phyloP scores from a whole-genome alignment of 768 basidiomycete species.

The Auriculariales sp. region DNA sequence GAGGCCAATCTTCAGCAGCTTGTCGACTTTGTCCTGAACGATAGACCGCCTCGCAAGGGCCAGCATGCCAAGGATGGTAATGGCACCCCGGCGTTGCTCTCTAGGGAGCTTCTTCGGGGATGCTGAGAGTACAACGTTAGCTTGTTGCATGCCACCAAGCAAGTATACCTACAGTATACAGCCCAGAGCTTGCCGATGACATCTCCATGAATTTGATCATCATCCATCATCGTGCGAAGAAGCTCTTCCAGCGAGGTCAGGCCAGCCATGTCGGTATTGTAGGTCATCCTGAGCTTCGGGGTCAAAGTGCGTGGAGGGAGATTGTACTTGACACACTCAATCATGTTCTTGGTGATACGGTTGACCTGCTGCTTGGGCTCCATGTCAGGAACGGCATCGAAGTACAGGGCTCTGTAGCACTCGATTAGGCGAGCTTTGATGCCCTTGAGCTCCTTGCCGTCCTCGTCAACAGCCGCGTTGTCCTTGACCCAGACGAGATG shows the following conservation, averaged over 20 bases:
- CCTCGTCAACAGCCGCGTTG: slow-evolving; percentile 63
- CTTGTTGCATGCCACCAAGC: neutral
- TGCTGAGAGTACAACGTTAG: slow-evolving; percentile 28
- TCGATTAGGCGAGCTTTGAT: slow-evolving; percentile 78
- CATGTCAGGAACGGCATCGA: slow-evolving; percentile 63
- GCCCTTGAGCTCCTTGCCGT: slow-evolving; percentile 71
- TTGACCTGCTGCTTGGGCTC: slow-evolving; percentile 78
- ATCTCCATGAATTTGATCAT: slow-evolving; percentile 67
- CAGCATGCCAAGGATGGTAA: slow-evolving; percentile 95
- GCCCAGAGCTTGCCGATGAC: slow-evolving; percentile 90
- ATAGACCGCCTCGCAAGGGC: slow-evolving; percentile 69
- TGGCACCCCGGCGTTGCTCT: slow-evolving; percentile 82
- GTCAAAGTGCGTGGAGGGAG: neutral
- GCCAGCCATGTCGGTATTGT: slow-evolving; percentile 85
- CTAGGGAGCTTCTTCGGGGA: slow-evolving; percentile 60
- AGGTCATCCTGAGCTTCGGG: slow-evolving; percentile 50
- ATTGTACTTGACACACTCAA: slow-evolving; percentile 47
- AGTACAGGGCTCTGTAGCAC: slow-evolving; percentile 77
- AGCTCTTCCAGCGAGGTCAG: slow-evolving; percentile 93
- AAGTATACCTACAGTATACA: slow-evolving; percentile 61
- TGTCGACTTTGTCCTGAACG: slow-evolving; percentile 71
- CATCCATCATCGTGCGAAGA: slow-evolving; percentile 92
- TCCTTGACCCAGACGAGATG: slow-evolving; percentile 97
- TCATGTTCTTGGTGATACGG: slow-evolving; percentile 91
- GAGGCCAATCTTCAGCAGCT: slow-evolving; percentile 74